These are phyloP conservation scores for Solanum pinnatisectum DNA, from an alignment of 257 asterid genomes.

Conservation along the genomic window DNA sequence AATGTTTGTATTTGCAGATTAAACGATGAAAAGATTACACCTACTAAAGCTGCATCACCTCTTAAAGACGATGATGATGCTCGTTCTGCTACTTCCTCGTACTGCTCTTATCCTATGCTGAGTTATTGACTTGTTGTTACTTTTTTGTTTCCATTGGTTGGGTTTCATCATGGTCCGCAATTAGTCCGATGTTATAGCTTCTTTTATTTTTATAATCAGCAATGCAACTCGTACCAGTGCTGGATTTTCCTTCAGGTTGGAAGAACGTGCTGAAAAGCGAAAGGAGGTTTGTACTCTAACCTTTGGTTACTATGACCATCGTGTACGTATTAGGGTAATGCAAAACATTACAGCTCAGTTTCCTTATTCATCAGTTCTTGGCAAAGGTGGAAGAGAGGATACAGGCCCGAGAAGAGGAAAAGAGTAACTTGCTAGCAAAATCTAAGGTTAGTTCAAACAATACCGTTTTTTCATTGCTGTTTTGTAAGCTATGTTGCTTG, in stretches of 20 bases:
- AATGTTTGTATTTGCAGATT: slow-evolving; percentile 23
- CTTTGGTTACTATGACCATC: neutral
- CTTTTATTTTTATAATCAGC: slow-evolving; percentile 13
- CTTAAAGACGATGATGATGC: slow-evolving; percentile 54
- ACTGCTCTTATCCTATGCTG: slow-evolving; percentile 9
- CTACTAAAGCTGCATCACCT: slow-evolving; percentile 15
- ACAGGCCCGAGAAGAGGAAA: slow-evolving; percentile 77
- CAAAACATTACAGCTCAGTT: neutral
- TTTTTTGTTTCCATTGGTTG: neutral
- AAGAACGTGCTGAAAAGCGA: slow-evolving; percentile 58
- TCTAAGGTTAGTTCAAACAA: slow-evolving; percentile 46
- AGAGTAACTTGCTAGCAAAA: slow-evolving; percentile 50
- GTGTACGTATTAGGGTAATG: neutral
- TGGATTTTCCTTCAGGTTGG: slow-evolving; percentile 58
- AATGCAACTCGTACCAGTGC: slow-evolving; percentile 35
- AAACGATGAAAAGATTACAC: slow-evolving; percentile 20
- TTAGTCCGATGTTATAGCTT: neutral
- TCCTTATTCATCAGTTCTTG: slow-evolving; percentile 43
- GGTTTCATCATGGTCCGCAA: neutral
- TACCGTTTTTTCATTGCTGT: neutral
- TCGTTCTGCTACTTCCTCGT: slow-evolving; percentile 71
- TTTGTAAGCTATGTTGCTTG: neutral
- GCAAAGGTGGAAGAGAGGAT: slow-evolving; percentile 81
- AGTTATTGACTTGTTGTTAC: neutral
- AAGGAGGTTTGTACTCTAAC: slow-evolving; percentile 5